phyloP scores from a whole-genome alignment of 441 rosid genomes.

The Populus hybrid region DNA sequence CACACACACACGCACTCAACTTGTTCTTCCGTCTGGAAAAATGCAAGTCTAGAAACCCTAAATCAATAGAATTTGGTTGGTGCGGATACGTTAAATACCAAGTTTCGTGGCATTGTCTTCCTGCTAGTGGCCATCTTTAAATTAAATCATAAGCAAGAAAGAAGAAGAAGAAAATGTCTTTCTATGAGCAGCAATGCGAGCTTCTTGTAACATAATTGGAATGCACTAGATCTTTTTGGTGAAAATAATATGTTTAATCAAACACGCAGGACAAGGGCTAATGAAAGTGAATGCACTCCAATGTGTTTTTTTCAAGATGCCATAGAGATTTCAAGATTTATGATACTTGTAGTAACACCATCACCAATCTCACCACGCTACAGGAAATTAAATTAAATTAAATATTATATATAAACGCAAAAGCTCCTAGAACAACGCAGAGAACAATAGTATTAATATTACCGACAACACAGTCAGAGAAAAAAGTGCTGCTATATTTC shows the following conservation, averaged over 20 bases:
- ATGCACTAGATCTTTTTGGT: too few relatives aligned
- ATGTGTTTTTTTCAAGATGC: conserved; percentile 1
- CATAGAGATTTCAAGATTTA: background rate
- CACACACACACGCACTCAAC: too few relatives aligned
- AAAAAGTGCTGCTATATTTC: conserved; percentile 1
- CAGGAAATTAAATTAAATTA: background rate
- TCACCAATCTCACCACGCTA: conserved; percentile 2
- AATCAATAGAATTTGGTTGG: too few relatives aligned
- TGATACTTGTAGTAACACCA: conserved; percentile 5
- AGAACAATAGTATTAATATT: background rate
- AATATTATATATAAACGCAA: background rate
- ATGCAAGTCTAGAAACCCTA: too few relatives aligned
- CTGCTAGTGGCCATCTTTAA: too few relatives aligned
- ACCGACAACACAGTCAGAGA: conserved; percentile 1
- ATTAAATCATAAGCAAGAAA: too few relatives aligned
- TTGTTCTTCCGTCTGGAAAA: too few relatives aligned
- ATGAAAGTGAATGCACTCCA: background rate
- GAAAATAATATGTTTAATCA: background rate
- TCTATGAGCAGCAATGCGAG: too few relatives aligned
- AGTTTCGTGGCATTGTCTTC: too few relatives aligned
- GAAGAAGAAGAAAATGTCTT: too few relatives aligned
- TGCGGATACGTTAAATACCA: too few relatives aligned
- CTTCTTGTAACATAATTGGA: too few relatives aligned
- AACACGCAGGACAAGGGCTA: background rate
- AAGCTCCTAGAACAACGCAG: conserved; percentile 6